Evolutionary conservation across 768 basidiomycete genomes (phyloP), one percentile per base, ranked within the genome.

Genomic region (Daedalea quercina): DNA sequence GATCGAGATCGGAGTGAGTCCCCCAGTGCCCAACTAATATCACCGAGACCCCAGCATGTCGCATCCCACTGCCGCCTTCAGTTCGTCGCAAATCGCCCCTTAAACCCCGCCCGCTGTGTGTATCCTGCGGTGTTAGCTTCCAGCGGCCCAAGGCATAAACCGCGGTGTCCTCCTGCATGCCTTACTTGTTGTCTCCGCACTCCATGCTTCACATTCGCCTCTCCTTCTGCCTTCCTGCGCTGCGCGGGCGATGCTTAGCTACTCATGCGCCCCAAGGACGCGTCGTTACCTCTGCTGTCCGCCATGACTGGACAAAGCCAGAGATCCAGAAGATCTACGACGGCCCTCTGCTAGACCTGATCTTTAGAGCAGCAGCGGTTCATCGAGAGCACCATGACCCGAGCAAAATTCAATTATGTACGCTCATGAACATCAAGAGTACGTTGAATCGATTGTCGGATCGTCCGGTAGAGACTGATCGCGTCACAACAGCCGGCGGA

Each of bases 391-490:
- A 88, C 67, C 92, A 96, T 60, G 87, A 94, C 70, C 85, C 94
- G 28, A 77, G 70, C 60, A 92, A 96, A 75, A 82, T 98, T 26
- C 95, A 98, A 70, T 78, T 98, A 28, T 97, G 94, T 62, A 98
- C 95, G 3, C 77, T 98, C 26, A 93, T 98, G 88, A 98, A 98
- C 67, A 98, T 98, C 70, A 98, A 98, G 72, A 93, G 93, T 90
- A 69, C 59, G 87, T 76, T 54, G 41, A 24, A 19, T 41, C 19
- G 20, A 28, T 3, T 41, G 12, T 19, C 25, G 13, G 8, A 6
- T 23, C 44, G 15, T 17, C 44, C 20, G 8, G 44, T 17, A 15
- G n/a, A 15, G 9, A 23, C 24, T 42, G 6, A 42, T 23, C 4
- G n/a, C 41, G 41, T 23, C n/a, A 15, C n/a, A 7, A 23, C 63